phyloP scores from a whole-genome alignment of 2,329 filamentous ascomycete genomes.

The Biscogniauxia sp. region DNA sequence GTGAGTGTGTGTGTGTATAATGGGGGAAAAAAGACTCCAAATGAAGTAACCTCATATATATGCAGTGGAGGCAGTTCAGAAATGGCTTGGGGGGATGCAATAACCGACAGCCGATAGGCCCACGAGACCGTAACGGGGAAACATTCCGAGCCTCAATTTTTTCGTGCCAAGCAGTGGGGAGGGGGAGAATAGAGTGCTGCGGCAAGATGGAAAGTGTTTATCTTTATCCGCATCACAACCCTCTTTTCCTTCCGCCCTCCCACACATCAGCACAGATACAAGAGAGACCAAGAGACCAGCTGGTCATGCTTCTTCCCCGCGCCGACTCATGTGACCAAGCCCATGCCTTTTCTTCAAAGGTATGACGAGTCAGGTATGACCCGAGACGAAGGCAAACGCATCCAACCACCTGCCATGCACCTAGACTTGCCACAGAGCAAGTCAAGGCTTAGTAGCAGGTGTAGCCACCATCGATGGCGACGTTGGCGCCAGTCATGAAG shows the following conservation, averaged over 20 bases:
- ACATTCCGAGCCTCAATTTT: not conserved
- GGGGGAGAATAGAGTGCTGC: not conserved
- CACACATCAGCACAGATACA: not conserved
- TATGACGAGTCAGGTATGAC: not conserved
- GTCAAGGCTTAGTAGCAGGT: constrained; percentile 52
- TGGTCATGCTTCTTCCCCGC: not conserved
- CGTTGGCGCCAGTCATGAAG: constrained; percentile 77
- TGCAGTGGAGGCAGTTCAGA: not conserved
- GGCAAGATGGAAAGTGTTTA: not conserved
- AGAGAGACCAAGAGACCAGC: not conserved
- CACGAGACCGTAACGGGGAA: not conserved
- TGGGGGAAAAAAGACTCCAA: not conserved
- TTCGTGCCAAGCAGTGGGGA: not conserved
- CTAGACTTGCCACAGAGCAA: not conserved
- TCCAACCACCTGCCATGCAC: not conserved
- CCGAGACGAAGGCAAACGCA: not conserved
- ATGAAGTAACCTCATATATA: not conserved
- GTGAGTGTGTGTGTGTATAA: not conserved
- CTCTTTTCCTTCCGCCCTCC: not conserved
- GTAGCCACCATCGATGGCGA: constrained; percentile 70
- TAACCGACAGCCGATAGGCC: not conserved
- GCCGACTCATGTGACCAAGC: not conserved
- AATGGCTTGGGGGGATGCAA: not conserved
- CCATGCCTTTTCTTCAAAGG: not conserved
- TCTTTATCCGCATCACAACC: not conserved